Base-by-base conservation (phyloP, 106 monocot species). In the Dendrobium officinale region DNA sequence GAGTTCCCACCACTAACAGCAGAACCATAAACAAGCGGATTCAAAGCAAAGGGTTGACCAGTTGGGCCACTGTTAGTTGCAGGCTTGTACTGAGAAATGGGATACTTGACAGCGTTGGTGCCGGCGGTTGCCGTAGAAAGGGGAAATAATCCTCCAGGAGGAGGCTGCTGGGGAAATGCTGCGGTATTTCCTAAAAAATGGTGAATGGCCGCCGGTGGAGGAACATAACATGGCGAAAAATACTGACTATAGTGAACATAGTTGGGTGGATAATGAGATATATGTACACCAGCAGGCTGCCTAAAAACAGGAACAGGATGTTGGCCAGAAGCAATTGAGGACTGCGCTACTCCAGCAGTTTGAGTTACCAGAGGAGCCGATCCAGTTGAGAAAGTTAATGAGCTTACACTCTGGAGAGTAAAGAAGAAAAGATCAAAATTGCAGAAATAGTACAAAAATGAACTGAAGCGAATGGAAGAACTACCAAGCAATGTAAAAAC, bases 191-290 rank as follows among this genome's bases (percentile, higher is more conserved):
- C 80, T 55, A 93, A 81, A 55, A 88, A 96, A 77, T 80, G 95
- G 80, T 96, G 96, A 87, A 95, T 78, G 67, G 87, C 24, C 41
- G 87, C 31, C 59, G 84, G 84, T 2, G 91, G 82, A 18, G 89
- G 90, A 76, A 94, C 81, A 81, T 87, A 97, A 77, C 89, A 92
- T 45, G 92, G 93, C 4, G 89, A 77, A 75, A 90, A 83, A 85
- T 92, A 94, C 59, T 90, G 94, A 77, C 64, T 79, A 82, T 91
- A 94, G 41, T 89, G 89, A 67, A 94, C 56, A 49, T 86, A 97
- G 78, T 92, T 97, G 2, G 93, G 89, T 18, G 94, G 86, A 80
- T 94, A 97, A 72, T 90, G 94, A 4, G 94, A 66, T 45, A 97
- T 73, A 70, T 88, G 91, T 73, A 93, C 78, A 44, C 90, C 92